Base-by-base conservation (phyloP, 2,329 filamentous ascomycete genomes). In the Fusarium buxicola region DNA sequence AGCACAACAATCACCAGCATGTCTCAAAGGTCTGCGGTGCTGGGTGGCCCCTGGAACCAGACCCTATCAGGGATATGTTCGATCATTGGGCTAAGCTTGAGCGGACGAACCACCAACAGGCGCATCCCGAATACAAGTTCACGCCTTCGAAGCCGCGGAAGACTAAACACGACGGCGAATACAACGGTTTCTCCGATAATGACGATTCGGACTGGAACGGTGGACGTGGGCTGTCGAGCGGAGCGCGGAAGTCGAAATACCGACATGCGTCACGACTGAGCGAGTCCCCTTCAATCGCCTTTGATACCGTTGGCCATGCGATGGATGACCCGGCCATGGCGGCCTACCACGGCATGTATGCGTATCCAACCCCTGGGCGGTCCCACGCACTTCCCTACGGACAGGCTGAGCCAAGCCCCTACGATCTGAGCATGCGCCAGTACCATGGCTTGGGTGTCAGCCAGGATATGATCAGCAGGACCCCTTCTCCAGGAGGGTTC, bases 91-190 rank as follows among this genome's bases (percentile, higher is more conserved):
- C 95, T 18, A 87, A 86, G 69, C 83, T 91, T 16, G 95, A 98
- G 77, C 86, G 93, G 39, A 84, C 88, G 67, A 96, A 96, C 75
- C 94, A 98, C 75, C 86, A 90, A 51, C 84, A 86, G 49, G 93
- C 94, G 3, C 92, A 96, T 68, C 95, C 95, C 0, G 87, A 88
- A 36, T 99, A 98, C 82, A 98, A 96, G 77, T 99, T 98, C 78
- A 90, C 91, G 3, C 94, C 94, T 2, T 89, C 89, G 69, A 96
- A 95, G 25, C 77, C 78, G 40, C 81, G 81, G 63, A 79, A 78
- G 61, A 38, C 60, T 30, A 76, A 66, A 41, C 73, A 81, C 45
- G 81, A 81, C 3, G 55, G 30, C 13, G 62, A 65, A 5, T 60
- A 52, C 15, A 21, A 46, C 18, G 45, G 31, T 27, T 48, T 56